phyloP scores from a whole-genome alignment of 2,329 filamentous ascomycete genomes.

The Fusarium goolgardi region DNA sequence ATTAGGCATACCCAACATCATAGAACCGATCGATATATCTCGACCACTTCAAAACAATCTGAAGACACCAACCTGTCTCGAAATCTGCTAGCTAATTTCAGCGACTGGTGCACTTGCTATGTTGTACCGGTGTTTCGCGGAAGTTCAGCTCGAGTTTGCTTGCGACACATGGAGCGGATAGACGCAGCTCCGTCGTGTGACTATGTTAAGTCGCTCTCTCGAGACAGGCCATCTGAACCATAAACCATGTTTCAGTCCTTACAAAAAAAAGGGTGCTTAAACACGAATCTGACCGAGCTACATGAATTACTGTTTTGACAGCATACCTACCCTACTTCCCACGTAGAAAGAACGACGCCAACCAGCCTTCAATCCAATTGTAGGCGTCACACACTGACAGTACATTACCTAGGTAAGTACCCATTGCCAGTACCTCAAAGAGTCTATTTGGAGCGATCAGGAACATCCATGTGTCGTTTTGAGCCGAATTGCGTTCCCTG shows the following conservation, averaged over 20 bases:
- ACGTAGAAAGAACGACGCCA: neutral
- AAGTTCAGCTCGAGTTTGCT: constrained; percentile 30
- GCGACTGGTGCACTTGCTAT: constrained; percentile 8
- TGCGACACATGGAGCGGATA: constrained; percentile 12
- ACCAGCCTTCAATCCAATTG: neutral
- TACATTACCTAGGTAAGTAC: neutral
- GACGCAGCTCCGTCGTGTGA: constrained; percentile 1
- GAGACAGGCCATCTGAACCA: constrained; percentile 5
- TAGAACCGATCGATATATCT: neutral
- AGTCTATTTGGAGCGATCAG: neutral
- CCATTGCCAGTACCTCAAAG: neutral
- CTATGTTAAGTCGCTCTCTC: neutral
- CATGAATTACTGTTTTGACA: constrained; percentile 14
- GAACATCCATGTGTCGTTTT: constrained; percentile 10
- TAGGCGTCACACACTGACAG: constrained; percentile 1
- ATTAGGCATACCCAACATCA: constrained; percentile 52
- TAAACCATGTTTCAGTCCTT: constrained; percentile 27
- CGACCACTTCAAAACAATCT: neutral
- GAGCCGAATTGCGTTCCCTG: constrained; percentile 18
- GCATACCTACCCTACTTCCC: neutral
- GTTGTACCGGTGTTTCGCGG: constrained; percentile 22
- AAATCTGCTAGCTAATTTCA: neutral
- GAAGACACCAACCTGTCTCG: neutral
- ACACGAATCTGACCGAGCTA: constrained; percentile 4
- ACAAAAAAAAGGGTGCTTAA: neutral